A percentile compares a stretch with the other conserved stretches of the same genome.
Evolutionary conservation across 2,329 filamentous ascomycete species (phyloP).

Genomic region (Furcasterigmium furcatum): DNA sequence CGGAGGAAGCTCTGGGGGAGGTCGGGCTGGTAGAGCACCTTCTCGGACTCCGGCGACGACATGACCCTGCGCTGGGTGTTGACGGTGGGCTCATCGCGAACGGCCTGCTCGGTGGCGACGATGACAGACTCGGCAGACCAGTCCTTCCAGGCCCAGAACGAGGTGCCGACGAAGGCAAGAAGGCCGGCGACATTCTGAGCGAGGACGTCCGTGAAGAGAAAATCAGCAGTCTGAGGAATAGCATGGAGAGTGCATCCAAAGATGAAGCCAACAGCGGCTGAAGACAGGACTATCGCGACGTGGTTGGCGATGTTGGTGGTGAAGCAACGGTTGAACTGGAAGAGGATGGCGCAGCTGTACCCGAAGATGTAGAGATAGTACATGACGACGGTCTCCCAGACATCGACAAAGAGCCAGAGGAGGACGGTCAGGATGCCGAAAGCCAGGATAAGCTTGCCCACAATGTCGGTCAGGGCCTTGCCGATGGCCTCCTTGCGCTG

Average conservation of each 20-base stretch:
- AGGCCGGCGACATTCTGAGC: conserved; percentile 25
- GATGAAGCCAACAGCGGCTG: conserved; percentile 24
- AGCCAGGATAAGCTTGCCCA: conserved; percentile 22
- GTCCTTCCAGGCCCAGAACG: conserved; percentile 24
- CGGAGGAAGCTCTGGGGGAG: not conserved
- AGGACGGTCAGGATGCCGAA: conserved; percentile 26
- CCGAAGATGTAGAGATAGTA: conserved; percentile 30
- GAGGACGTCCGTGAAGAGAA: conserved; percentile 26
- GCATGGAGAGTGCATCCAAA: conserved; percentile 26
- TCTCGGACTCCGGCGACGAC: conserved; percentile 9
- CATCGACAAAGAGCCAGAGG: conserved; percentile 29
- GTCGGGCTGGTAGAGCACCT: conserved; percentile 4
- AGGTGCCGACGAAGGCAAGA: conserved; percentile 24
- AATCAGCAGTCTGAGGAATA: conserved; percentile 18
- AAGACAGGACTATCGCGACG: conserved; percentile 26
- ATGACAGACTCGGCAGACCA: conserved; percentile 6
- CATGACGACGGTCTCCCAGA: conserved; percentile 22
- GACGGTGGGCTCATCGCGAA: conserved; percentile 5
- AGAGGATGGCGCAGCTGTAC: conserved; percentile 30
- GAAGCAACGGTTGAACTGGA: conserved; percentile 37
- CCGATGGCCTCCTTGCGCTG: conserved; percentile 6
- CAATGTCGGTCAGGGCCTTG: conserved; percentile 23
- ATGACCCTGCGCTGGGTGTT: conserved; percentile 9
- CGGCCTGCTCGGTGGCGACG: not conserved
- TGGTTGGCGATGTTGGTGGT: conserved; percentile 28